Evolutionary conservation across 2,329 filamentous ascomycete species (phyloP).

Genomic region (Penicillium fuscoglaucum): DNA sequence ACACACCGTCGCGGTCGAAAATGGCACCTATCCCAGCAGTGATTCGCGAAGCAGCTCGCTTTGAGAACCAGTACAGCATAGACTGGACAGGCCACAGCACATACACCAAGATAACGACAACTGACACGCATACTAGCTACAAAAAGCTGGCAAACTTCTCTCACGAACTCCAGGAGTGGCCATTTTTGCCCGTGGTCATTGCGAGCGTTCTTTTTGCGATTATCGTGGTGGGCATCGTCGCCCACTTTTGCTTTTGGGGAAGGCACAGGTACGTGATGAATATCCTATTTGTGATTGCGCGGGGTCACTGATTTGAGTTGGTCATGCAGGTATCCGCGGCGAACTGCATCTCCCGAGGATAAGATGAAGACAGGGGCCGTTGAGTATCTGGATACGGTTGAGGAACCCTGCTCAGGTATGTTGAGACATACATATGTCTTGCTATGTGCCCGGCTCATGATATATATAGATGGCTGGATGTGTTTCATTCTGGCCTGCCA

Average conservation of each 20-base stretch:
- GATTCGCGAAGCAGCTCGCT: background rate
- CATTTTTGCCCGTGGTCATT: background rate
- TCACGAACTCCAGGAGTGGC: background rate
- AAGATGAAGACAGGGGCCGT: background rate
- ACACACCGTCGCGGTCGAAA: background rate
- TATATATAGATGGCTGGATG: conserved; percentile 3
- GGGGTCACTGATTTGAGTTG: background rate
- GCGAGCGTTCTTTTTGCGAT: background rate
- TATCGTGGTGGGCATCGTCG: background rate
- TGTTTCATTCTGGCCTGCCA: conserved; percentile 3
- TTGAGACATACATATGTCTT: background rate
- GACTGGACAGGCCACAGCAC: background rate
- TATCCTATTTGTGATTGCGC: background rate
- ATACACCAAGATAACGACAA: background rate
- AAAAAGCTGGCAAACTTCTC: background rate
- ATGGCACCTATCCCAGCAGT: background rate
- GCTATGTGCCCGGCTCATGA: background rate
- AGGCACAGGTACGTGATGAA: background rate
- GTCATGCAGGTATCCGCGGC: conserved; percentile 1
- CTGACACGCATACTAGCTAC: background rate
- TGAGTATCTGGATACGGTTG: background rate
- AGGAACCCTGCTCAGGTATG: conserved; percentile 1
- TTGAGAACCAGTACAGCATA: background rate
- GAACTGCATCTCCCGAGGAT: background rate
- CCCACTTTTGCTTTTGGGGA: background rate